These are phyloP conservation scores for Solanum arcanum DNA, from an alignment of 257 asterid species.

Conservation along the genomic window DNA sequence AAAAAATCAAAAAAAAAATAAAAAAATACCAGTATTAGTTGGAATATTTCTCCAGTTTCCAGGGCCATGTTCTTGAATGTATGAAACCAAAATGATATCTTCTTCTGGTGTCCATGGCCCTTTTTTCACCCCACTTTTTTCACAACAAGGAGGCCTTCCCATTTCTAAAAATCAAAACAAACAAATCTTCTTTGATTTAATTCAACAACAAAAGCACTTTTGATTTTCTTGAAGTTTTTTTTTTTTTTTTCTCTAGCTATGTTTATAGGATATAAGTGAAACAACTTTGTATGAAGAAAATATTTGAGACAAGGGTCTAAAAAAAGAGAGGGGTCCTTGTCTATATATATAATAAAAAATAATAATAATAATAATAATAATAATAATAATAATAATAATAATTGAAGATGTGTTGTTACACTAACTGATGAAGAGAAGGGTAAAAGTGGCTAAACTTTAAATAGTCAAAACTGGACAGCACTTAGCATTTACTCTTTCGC, in stretches of 20 bases:
- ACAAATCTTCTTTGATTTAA: neutral
- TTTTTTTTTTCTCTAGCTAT: neutral
- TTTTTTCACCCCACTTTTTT: slow-evolving; percentile 62
- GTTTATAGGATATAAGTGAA: neutral
- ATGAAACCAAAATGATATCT: slow-evolving; percentile 69
- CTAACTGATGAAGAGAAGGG: slow-evolving; percentile 15
- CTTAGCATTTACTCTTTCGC: slow-evolving; percentile 48
- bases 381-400: neutral
- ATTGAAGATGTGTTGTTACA: neutral
- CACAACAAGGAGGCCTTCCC: slow-evolving; percentile 94
- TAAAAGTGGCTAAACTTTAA: slow-evolving; percentile 15
- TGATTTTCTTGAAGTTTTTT: neutral
- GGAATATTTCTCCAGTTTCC: slow-evolving; percentile 82
- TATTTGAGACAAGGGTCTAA: slow-evolving; percentile 29
- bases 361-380: no score
- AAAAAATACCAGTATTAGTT: slow-evolving; percentile 43
- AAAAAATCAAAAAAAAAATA: no score
- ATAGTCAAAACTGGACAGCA: slow-evolving; percentile 65
- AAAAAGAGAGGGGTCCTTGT: slow-evolving; percentile 22
- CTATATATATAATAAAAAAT: slow-evolving; percentile 1
- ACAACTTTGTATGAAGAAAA: neutral
- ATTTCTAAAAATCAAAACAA: slow-evolving; percentile 6
- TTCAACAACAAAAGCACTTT: neutral
- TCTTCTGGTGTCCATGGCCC: slow-evolving; percentile 98
- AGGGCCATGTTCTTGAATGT: slow-evolving; percentile 81